Percentiles rank a stretch among this genome's conserved stretches.
These are phyloP conservation scores for Talaromyces adpressus DNA, from an alignment of 495 filamentous ascomycete genomes.

Conservation along the genomic window DNA sequence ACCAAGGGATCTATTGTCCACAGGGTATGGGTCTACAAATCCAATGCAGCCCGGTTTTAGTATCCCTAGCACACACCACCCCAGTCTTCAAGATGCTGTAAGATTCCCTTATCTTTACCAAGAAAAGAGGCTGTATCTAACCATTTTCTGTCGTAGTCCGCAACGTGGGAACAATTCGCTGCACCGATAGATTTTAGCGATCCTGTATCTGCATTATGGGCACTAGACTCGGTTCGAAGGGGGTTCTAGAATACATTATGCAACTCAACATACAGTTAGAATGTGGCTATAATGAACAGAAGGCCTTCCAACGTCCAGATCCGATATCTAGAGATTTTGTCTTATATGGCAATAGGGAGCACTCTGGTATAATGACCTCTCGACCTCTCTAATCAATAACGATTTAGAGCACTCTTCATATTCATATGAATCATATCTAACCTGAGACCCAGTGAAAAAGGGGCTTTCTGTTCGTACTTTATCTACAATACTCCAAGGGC, in stretches of 20 bases:
- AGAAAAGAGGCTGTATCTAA: neutral
- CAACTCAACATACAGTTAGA: too few species aligned
- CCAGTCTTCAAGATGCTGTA: neutral
- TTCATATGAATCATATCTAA: too few species aligned
- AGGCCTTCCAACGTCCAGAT: too few species aligned
- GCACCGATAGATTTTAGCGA: neutral
- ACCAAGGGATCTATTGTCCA: neutral
- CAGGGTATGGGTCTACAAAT: neutral
- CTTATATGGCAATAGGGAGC: too few species aligned
- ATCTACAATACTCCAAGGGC: too few species aligned
- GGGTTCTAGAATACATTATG: neutral
- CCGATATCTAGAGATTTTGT: too few species aligned
- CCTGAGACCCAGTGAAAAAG: too few species aligned
- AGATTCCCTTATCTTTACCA: neutral
- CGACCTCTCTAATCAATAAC: too few species aligned
- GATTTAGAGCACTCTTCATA: too few species aligned
- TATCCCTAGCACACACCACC: neutral
- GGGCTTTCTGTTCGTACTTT: too few species aligned
- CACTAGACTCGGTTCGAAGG: neutral
- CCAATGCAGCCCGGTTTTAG: neutral
- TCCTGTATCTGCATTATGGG: slow-evolving; percentile 3
- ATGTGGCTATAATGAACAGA: too few species aligned
- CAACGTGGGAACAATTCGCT: neutral
- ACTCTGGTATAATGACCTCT: too few species aligned
- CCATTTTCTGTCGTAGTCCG: neutral